These are phyloP conservation scores for Mycosphaerella arachidis DNA, from an alignment of 2,329 filamentous ascomycete species.

Conservation along the genomic window DNA sequence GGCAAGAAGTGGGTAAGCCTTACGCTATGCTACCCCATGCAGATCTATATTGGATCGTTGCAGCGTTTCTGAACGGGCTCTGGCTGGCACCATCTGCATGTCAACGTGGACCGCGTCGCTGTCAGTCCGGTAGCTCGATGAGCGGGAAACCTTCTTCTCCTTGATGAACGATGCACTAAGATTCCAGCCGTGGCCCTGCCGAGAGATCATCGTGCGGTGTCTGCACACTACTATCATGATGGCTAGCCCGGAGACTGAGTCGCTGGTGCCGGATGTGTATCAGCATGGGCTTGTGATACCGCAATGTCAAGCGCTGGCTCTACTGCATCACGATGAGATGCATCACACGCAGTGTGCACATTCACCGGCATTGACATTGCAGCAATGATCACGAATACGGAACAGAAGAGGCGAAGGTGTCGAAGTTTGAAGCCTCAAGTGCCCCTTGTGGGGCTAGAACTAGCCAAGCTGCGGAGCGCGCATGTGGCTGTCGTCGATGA, in stretches of 20 bases:
- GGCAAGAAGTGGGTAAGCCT: background rate
- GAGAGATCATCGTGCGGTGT: background rate
- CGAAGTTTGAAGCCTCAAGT: background rate
- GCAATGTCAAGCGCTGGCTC: too few species aligned
- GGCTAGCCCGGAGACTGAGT: background rate
- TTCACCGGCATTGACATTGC: background rate
- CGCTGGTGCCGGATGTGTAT: background rate
- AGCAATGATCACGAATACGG: background rate
- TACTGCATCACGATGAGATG: background rate
- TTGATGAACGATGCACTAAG: background rate
- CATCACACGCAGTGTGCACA: background rate
- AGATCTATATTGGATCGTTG: background rate
- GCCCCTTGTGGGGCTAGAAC: background rate
- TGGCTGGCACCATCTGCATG: slow-evolving; percentile 1
- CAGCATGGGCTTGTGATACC: background rate
- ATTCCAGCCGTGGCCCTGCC: background rate
- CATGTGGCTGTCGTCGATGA: background rate
- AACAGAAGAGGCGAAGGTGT: background rate
- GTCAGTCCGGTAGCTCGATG: background rate
- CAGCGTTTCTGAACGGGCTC: background rate
- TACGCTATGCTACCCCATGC: background rate
- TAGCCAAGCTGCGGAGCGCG: background rate
- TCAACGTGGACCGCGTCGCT: background rate
- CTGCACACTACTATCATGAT: background rate
- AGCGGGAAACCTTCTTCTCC: background rate